Base-by-base conservation (phyloP, 1,284 basidiomycete species). In the Sporisorium reilianum region DNA sequence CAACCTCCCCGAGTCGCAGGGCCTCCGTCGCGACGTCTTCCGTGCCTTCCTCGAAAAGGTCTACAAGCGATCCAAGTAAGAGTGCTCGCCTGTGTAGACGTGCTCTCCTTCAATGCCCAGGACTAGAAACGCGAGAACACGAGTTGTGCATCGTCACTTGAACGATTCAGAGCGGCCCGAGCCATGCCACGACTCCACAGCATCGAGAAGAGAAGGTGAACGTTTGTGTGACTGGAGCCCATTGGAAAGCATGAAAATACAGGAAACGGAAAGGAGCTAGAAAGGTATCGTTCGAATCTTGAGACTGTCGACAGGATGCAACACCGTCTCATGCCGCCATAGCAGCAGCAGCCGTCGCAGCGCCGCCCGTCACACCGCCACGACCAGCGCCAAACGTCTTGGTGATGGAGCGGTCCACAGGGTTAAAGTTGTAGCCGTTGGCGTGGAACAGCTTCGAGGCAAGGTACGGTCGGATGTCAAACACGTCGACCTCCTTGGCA, bases 401-500 rank as follows among this genome's bases (percentile, higher is more conserved):
- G 36, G 77, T 68, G 59, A 84, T 83, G 5, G 77, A 75, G 14
- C 79, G 56, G 26, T 74, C 72, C 5, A 63, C 41, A 22, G 81
- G 72, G 46, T 79, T 64, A 59, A 78, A 84, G 4, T 80, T 90
- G 86, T 98, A 99, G 3, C 95, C 95, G 81, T 99, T 99, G 22
- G 92, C 88, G n/a, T 87, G 81, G 84, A 99, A 99, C 48, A 99
- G 85, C 76, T 91, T 91, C 3, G 92, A 94, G 32, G 88, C 89
- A 71, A 97, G 85, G 90, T 97, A 99, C 2, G 93, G 90, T 20
- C 89, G 86, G 20, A 92, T 90, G 82, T 98, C 95, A 81, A 91
- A 97, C 60, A 98, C 95, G 71, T 98, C 95, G 71, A 97, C 90
- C 64, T 96, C 95, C 84, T 93, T 81, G 92, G 91, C 79, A 90